Conservation (phyloP, 495 filamentous ascomycete genomes). For the Halenospora varia region DNA sequence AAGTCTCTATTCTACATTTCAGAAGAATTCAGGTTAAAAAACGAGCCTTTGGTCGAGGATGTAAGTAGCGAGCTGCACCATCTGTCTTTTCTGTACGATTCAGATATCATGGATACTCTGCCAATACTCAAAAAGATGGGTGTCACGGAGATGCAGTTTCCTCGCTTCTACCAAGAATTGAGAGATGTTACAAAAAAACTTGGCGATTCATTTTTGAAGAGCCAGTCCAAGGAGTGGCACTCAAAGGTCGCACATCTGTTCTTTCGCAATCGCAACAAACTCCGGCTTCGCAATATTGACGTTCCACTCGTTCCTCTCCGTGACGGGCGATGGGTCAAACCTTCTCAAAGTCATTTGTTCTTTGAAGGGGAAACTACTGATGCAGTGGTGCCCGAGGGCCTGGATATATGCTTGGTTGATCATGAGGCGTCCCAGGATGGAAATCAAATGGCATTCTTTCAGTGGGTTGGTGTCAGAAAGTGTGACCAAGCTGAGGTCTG, state of each 20-base stretch:
- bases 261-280: not conserved
- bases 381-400: not conserved
- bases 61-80: not conserved
- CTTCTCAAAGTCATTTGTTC: slow-evolving; percentile 2
- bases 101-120: slow-evolving; percentile 3
- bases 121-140: slow-evolving; percentile 6
- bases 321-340: slow-evolving; percentile 5
- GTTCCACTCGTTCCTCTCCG: slow-evolving; percentile 1
- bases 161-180: slow-evolving; percentile 3
- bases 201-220: slow-evolving; percentile 7
- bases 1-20: slow-evolving; percentile 10
- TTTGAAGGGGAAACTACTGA: slow-evolving; percentile 5
- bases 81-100: slow-evolving; percentile 12
- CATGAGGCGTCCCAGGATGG: slow-evolving; percentile 5
- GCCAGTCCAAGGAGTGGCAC: slow-evolving; percentile 1
- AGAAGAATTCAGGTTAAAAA: slow-evolving; percentile 1
- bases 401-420: slow-evolving; percentile 9
- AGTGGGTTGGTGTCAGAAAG: slow-evolving; percentile 1
- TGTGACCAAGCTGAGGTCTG: slow-evolving; percentile 13
- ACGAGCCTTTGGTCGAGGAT: slow-evolving; percentile 10
- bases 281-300: not conserved
- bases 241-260: slow-evolving; percentile 7
- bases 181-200: not conserved
- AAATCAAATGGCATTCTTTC: slow-evolving; percentile 5
- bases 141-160: slow-evolving; percentile 3